Evolutionary conservation across 495 filamentous ascomycete genomes (phyloP), one percentile per base, ranked within the genome.

Genomic region (Podospora appendiculata): DNA sequence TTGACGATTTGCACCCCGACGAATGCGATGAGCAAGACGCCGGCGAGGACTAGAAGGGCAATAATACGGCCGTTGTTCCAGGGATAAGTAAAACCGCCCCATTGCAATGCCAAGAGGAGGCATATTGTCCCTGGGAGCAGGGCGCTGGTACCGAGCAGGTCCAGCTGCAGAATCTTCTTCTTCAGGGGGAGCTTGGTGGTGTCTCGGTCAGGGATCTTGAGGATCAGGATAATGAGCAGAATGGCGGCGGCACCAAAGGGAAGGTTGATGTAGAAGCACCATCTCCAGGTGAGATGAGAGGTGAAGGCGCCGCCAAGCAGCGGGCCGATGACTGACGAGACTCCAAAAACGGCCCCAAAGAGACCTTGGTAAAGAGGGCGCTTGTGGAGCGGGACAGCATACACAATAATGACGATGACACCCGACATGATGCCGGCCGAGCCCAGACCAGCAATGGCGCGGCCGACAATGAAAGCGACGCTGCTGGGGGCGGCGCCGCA

Each of bases 231-330:
- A 49, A 84, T 68, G 47, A 84, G 76, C 6, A 75, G 41, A n/a
- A 82, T 69, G 2, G 82, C 83, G 8, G 85, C 67, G 3, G 67
- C 85, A 11, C 87, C 87, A 44, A 89, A 68, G 1, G 84, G 84
- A 19, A 87, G 64, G 52, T 88, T 87, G 65, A 86, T 85, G 59
- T 83, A 88, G 65, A 90, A 89, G 60, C 84, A 89, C 86, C 86
- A 88, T 47, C 87, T 64, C 87, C 87, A 90, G 6, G 78, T 76
- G 3, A 81, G 65, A n/a, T 76, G 66, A 25, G 79, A 68, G 3
- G 74, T 78, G 52, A 79, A 79, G 8, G 64, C 73, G 44, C 76
- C 77, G 25, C 77, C 77, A 47, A 79, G 56, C 49, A 90, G 68
- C 10, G 86, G 86, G 5, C 86, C 86, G 45, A 82, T 73, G 13